These are phyloP conservation scores for Taphrina betulina DNA, from an alignment of 1,139 yeast genomes.

Conservation along the genomic window DNA sequence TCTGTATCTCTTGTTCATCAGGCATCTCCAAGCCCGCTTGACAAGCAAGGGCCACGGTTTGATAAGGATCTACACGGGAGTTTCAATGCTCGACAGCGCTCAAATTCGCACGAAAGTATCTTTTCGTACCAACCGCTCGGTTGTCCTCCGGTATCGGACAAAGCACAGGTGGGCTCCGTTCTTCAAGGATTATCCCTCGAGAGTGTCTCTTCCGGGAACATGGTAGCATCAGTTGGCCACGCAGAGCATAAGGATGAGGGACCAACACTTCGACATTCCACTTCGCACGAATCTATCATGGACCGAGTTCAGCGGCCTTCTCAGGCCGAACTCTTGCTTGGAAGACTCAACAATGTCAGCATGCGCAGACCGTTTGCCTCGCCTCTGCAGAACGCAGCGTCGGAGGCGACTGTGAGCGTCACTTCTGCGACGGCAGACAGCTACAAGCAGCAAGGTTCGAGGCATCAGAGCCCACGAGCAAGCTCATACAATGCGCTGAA, in stretches of 20 bases:
- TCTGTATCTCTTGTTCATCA: conserved; percentile 10
- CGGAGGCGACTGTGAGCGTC: conserved; percentile 10
- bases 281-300: conserved; percentile 23
- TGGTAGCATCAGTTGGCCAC: too few species aligned
- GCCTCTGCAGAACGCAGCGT: conserved; percentile 14
- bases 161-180: too few species aligned
- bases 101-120: conserved; percentile 14
- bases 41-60: too few species aligned
- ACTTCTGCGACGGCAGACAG: conserved; percentile 21
- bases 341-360: neutral
- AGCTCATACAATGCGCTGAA: conserved; percentile 17
- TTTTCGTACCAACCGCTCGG: neutral
- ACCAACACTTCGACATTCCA: conserved; percentile 1
- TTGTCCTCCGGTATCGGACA: too few species aligned
- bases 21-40: conserved; percentile 4
- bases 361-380: conserved; percentile 13
- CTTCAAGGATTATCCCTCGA: too few species aligned
- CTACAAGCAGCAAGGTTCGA: neutral
- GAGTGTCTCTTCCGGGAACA: too few species aligned
- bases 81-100: conserved; percentile 2
- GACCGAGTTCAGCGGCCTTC: neutral
- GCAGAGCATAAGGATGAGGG: too few species aligned
- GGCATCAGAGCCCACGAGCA: conserved; percentile 12
- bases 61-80: too few species aligned
- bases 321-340: neutral